Evolutionary conservation across 176 grass and related monocot genomes (phyloP).

Genomic region (Puya raimondii): DNA sequence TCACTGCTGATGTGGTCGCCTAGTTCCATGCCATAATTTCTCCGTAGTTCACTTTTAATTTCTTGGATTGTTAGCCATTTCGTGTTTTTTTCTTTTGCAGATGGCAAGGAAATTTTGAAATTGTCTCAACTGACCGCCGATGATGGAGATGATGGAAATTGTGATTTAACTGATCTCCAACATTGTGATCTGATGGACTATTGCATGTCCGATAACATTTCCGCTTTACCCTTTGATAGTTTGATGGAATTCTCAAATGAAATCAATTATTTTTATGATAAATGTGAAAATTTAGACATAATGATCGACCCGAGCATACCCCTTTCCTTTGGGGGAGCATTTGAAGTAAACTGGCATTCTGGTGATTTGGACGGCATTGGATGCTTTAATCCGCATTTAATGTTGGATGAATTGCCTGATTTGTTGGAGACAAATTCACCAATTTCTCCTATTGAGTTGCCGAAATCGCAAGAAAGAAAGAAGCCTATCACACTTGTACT

Average conservation of each 20-base stretch:
- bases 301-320: conserved; percentile 52
- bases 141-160: conserved; percentile 58
- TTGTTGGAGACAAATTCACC: conserved; percentile 65
- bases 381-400: conserved; percentile 49
- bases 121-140: conserved; percentile 58
- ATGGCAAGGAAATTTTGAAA: conserved; percentile 39
- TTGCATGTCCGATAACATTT: conserved; percentile 61
- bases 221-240: conserved; percentile 65
- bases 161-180: conserved; percentile 44
- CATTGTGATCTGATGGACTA: conserved; percentile 69
- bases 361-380: conserved; percentile 37
- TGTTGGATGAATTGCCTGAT: conserved; percentile 47
- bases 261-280: conserved; percentile 27
- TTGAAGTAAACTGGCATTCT: conserved; percentile 22
- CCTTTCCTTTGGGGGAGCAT: conserved; percentile 45
- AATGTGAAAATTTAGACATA: conserved; percentile 25
- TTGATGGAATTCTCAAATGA: conserved; percentile 79
- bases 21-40: background rate
- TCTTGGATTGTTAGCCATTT: conserved; percentile 11
- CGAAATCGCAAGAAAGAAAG: conserved; percentile 30
- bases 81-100: conserved; percentile 31
- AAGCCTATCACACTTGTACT: conserved; percentile 91
- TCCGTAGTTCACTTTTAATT: conserved; percentile 1
- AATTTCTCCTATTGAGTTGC: conserved; percentile 1
- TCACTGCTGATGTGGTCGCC: background rate